These are phyloP conservation scores for Akanthomyces uredinophilus DNA, from an alignment of 2,329 filamentous ascomycete species.

Conservation along the genomic window DNA sequence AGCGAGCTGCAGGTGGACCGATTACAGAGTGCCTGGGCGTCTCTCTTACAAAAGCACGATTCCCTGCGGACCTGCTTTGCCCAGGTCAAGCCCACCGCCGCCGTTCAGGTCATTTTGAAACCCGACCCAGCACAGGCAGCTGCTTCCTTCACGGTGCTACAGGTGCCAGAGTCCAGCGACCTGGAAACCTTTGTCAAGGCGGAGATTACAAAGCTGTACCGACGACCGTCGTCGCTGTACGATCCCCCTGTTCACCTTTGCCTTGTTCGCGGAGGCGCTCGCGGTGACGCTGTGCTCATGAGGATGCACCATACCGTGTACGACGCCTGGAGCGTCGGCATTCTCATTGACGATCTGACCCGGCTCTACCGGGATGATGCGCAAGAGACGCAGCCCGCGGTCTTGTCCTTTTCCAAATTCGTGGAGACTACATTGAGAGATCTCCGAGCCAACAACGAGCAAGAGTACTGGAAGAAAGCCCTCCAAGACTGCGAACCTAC, in stretches of 20 bases:
- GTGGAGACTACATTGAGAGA: background rate
- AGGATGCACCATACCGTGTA: background rate
- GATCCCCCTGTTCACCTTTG: background rate
- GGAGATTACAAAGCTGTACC: background rate
- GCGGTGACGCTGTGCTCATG: background rate
- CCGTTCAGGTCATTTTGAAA: background rate
- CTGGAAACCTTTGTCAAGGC: background rate
- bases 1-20: background rate
- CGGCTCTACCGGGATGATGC: background rate
- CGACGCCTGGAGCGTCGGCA: conserved; percentile 1
- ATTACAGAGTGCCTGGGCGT: background rate
- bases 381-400: background rate
- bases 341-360: background rate
- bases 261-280: background rate
- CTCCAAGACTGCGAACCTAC: background rate
- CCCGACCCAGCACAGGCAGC: background rate
- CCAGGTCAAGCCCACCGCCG: background rate
- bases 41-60: background rate
- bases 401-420: background rate
- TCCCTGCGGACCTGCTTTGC: conserved; percentile 1
- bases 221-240: background rate
- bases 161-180: background rate
- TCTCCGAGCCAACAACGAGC: background rate
- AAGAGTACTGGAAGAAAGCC: background rate
- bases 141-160: background rate